These are phyloP conservation scores for Saccharomycopsis microspora DNA, from an alignment of 805 yeast genomes.

Conservation along the genomic window DNA sequence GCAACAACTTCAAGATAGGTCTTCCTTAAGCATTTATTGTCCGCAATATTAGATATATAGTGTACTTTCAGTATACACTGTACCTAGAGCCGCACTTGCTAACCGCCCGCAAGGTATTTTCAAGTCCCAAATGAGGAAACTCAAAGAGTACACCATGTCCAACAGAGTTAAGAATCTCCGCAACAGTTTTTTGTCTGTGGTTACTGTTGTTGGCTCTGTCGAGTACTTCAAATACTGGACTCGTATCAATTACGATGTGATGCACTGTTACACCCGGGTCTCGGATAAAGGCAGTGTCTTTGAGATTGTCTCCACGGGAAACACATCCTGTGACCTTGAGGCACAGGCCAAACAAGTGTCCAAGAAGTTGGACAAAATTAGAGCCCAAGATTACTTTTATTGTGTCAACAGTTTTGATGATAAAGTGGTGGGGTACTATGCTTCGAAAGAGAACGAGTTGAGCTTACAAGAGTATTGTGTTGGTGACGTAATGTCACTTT, in stretches of 20 bases:
- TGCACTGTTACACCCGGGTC: conserved; percentile 17
- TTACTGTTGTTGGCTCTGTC: conserved; percentile 12
- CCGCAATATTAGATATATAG: no score
- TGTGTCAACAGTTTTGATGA: conserved; percentile 12
- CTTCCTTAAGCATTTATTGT: no score
- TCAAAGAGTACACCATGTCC: conserved; percentile 5
- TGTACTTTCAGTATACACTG: no score
- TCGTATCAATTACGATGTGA: conserved; percentile 12
- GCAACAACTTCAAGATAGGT: no score
- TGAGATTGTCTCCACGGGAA: conserved; percentile 14
- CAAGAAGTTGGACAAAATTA: conserved; percentile 10
- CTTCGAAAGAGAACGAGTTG: not conserved
- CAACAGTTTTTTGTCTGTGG: conserved; percentile 10
- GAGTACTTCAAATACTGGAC: conserved; percentile 17
- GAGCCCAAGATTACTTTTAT: not conserved
- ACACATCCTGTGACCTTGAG: conserved; percentile 13
- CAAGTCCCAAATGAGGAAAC: no score
- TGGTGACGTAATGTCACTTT: not conserved
- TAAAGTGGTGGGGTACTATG: conserved; percentile 14
- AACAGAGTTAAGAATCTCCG: conserved; percentile 11
- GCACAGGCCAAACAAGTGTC: conserved; percentile 14
- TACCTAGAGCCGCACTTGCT: no score
- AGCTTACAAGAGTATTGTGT: conserved; percentile 7
- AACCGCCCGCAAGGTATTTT: no score
- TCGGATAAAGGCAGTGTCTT: conserved; percentile 3